Evolutionary conservation across 371 early-diverging fungal genomes (phyloP).

Genomic region (Basidiobolus meristosporus): DNA sequence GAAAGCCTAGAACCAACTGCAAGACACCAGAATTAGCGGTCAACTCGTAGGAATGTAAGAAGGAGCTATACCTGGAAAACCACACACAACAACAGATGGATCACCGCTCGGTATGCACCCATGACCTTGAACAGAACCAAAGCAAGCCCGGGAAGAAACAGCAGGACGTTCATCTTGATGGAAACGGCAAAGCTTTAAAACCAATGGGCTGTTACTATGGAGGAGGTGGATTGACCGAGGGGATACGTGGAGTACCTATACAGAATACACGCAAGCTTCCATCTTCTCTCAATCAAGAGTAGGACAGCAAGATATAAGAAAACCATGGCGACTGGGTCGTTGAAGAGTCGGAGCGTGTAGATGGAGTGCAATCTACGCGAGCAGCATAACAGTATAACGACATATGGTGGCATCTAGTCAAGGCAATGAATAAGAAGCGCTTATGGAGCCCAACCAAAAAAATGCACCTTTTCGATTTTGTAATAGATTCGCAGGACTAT

Average conservation of each 20-base stretch:
- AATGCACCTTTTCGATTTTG: slow-evolving; percentile 11
- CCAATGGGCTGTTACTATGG: not conserved
- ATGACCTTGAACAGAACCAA: slow-evolving; percentile 33
- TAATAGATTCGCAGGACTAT: slow-evolving; percentile 46
- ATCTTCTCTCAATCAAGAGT: slow-evolving; percentile 26
- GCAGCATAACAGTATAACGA: slow-evolving; percentile 31
- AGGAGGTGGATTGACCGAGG: not conserved
- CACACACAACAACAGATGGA: slow-evolving; percentile 18
- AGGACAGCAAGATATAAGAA: slow-evolving; percentile 40
- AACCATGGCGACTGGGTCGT: slow-evolving; percentile 78
- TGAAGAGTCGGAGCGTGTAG: slow-evolving; percentile 74
- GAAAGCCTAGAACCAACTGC: slow-evolving; percentile 41
- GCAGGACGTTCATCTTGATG: slow-evolving; percentile 82
- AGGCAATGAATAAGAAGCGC: not conserved
- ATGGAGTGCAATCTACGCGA: slow-evolving; percentile 82
- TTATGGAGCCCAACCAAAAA: not conserved
- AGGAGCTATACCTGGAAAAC: slow-evolving; percentile 42
- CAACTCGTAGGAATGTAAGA: no score
- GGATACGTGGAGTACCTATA: slow-evolving; percentile 25
- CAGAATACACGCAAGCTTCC: slow-evolving; percentile 25
- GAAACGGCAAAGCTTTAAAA: slow-evolving; percentile 52
- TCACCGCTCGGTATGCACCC: slow-evolving; percentile 25
- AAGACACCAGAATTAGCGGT: no score
- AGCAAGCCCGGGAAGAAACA: slow-evolving; percentile 76
- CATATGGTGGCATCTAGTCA: slow-evolving; percentile 35